phyloP scores from a whole-genome alignment of 2,329 filamentous ascomycete species.

The Penicillium verrucosum region DNA sequence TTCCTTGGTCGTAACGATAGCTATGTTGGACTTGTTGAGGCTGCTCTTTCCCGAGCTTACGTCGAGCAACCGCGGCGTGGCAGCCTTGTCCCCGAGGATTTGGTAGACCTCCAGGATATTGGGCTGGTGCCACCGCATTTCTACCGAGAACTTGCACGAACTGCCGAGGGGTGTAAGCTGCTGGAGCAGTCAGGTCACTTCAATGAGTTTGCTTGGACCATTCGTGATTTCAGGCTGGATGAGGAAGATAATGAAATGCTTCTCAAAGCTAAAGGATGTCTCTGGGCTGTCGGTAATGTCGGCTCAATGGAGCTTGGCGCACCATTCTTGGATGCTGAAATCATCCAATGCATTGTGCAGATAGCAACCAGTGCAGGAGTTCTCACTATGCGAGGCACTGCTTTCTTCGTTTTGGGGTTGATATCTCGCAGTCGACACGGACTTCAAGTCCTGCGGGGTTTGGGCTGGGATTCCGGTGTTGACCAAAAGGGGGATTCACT shows the following conservation, averaged over 20 bases:
- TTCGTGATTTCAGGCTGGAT: conserved; percentile 81
- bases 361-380: conserved; percentile 88
- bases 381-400: conserved; percentile 89
- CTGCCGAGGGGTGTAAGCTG: conserved; percentile 84
- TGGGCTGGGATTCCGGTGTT: conserved; percentile 90
- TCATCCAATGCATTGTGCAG: conserved; percentile 79
- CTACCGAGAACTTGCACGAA: conserved; percentile 90
- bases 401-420: conserved; percentile 90
- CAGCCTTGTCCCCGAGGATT: conserved; percentile 53
- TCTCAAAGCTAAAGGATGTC: conserved; percentile 89
- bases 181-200: conserved; percentile 94
- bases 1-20: conserved; percentile 93
- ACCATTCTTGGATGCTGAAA: conserved; percentile 84
- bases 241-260: conserved; percentile 80
- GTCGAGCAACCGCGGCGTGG: conserved; percentile 51
- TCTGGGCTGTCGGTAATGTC: conserved; percentile 98
- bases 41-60: conserved; percentile 86
- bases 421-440: conserved; percentile 91
- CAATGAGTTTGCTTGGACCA: conserved; percentile 84
- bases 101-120: conserved; percentile 58
- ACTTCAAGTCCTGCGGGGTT: conserved; percentile 81
- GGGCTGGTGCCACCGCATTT: conserved; percentile 87
- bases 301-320: conserved; percentile 97
- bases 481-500: conserved; percentile 77
- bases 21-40: conserved; percentile 93